Conservation (phyloP, 2,329 filamentous ascomycete genomes). For the Cytospora piceicola region DNA sequence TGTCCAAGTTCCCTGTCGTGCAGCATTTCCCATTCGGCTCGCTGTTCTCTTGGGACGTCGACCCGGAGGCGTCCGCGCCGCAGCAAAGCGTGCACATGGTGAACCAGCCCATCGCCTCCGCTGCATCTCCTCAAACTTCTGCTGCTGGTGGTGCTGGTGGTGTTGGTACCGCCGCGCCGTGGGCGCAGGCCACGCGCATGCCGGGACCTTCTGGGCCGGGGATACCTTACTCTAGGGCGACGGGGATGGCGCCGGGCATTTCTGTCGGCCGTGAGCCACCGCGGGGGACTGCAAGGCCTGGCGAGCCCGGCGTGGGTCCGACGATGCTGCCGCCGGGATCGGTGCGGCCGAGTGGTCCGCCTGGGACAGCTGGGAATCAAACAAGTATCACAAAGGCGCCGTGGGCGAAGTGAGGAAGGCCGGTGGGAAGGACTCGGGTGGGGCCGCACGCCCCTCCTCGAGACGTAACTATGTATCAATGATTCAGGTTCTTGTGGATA, state of each 20-base stretch:
- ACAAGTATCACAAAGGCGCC: constrained; percentile 30
- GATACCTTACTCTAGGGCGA: constrained; percentile 35
- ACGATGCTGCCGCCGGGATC: constrained; percentile 11
- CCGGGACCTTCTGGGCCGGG: constrained; percentile 42
- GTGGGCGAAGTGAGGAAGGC: constrained; percentile 25
- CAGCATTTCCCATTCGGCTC: constrained; percentile 90
- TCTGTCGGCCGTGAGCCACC: constrained; percentile 10
- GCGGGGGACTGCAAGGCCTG: constrained; percentile 8
- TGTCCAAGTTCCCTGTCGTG: constrained; percentile 97
- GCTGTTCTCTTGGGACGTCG: constrained; percentile 75
- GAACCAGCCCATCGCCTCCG: constrained; percentile 51
- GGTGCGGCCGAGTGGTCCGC: constrained; percentile 24
- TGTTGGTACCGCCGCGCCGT: constrained; percentile 48
- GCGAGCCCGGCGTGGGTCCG: background rate
- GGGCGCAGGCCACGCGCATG: constrained; percentile 49
- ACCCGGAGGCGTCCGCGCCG: constrained; percentile 61
- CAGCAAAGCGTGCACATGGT: constrained; percentile 59
- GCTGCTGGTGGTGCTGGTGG: background rate
- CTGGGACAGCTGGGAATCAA: constrained; percentile 29
- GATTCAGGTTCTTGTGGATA: background rate
- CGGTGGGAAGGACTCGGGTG: background rate
- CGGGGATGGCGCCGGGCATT: constrained; percentile 30
- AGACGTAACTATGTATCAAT: background rate
- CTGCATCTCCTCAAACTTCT: constrained; percentile 36
- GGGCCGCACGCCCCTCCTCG: background rate